Base-by-base conservation (phyloP, 2,329 filamentous ascomycete species). In the Gnomoniopsis smithogilvyi region DNA sequence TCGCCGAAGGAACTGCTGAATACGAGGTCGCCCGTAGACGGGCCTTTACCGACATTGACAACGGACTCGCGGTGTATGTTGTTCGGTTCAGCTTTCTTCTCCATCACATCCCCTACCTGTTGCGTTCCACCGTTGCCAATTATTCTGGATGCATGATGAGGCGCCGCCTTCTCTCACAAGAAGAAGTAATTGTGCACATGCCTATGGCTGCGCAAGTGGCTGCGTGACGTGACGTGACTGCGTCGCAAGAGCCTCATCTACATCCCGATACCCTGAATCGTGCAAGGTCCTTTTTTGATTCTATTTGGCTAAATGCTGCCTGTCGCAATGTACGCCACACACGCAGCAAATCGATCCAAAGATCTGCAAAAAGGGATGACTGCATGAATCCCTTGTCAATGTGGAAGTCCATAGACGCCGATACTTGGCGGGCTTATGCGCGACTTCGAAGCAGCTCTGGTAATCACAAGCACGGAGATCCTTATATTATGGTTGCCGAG, bases 281-380 rank as follows among this genome's bases (percentile, higher is more conserved):
- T 38, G 17, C 33, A 36, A 46, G 43, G 21, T 46, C 43, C 21
- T 6, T 46, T 22, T 46, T n/a, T n/a, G n/a, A n/a, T n/a, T n/a
- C n/a, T n/a, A n/a, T n/a, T n/a, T 19, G 43, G 43, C 43, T 41
- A 52, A 52, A 52, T 26, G 50, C 50, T n/a, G 36, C 50, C 41
- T 43, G 36, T 17, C n/a, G 50, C 19, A 52, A 19, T 33, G 50
- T 38, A 14, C 34, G 34, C 50, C 34, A 24, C 15, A 30, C 26
- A 22, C 50, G 22, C 36, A 43, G 50, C 50, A 43, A 26, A 52
- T 52, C 22, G 26, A 52, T 41, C 33, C 19, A 26, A n/a, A 7
- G 36, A 24, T 17, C n/a, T 6, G 47, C 47, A 12, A 30, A n/a
- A 30, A 30, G 26, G 26, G 26, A 30, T 30, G 47, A 26, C 24